Evolutionary conservation across 768 basidiomycete genomes (phyloP), one percentile per base, ranked within the genome.

Genomic region (Rhizopogon vesiculosus): DNA sequence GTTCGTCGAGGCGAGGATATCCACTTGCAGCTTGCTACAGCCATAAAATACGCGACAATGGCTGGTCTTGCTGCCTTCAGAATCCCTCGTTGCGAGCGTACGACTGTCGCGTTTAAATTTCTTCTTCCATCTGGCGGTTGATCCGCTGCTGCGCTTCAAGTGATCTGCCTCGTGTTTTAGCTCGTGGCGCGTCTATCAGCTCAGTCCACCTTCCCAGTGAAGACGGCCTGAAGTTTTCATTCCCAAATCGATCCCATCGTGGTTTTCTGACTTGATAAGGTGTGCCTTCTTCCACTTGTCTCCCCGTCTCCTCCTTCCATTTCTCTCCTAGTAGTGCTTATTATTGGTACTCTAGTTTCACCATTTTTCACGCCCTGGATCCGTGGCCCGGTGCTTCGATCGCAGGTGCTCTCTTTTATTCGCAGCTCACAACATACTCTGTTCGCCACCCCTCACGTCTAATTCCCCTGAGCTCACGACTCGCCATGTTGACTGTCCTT

Each of bases 401-500:
- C 52, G 18, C 40, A 44, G 13, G 62, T 64, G 59, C 53, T 50
- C 51, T 61, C 56, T 61, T 54, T 56, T 58, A 51, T 62, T 57
- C 61, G 64, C 56, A 56, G 58, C 51, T 9, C 42, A 18, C 25
- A 25, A 22, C 28, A 29, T 42, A 9, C 2, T 29, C 35, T 35
- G 43, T 42, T 45, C 45, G 19, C 35, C 53, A 18, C 40, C 19
- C 51, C 39, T 39, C 46, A 10, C 38, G 53, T 51, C 15, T 54
- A 51, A 59, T 18, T 41, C 43, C 51, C 46, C 10, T 35, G 18
- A 7, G 53, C 31, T 46, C 53, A 42, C 51, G 19, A 42, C 46
- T 46, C 29, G n/a, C 35, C 38, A 61, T 55, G 54, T 71, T 73
- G 74, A 65, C 54, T 45, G 13, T 62, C 42, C 22, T 66, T 55